phyloP scores from a whole-genome alignment of 1,284 basidiomycete species.

The Neonothopanus nambi region DNA sequence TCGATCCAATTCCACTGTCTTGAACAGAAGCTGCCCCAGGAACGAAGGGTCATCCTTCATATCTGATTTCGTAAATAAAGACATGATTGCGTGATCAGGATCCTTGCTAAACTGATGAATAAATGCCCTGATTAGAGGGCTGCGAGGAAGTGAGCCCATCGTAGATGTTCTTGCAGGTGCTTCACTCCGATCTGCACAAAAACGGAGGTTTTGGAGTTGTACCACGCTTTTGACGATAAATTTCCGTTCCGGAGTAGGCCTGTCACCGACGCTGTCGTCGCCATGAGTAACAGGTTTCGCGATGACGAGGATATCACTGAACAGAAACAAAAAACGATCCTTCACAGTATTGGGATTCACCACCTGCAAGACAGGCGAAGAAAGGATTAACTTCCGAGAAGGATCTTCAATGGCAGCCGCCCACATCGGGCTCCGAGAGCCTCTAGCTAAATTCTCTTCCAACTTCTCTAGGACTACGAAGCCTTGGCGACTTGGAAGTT shows the following conservation, averaged over 20 bases:
- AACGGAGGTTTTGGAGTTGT: conserved; percentile 69
- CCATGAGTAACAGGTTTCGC: conserved; percentile 71
- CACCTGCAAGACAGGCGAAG: conserved; percentile 89
- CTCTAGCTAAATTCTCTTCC: conserved; percentile 65
- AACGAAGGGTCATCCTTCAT: conserved; percentile 61
- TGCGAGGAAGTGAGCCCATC: conserved; percentile 41
- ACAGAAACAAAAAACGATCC: conserved; percentile 94
- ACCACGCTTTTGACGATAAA: conserved; percentile 90
- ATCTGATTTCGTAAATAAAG: conserved; percentile 59
- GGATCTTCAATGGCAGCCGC: conserved; percentile 78
- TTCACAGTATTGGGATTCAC: conserved; percentile 94
- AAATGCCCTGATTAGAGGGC: conserved; percentile 69
- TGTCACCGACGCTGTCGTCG: conserved; percentile 60
- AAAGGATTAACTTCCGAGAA: conserved; percentile 81
- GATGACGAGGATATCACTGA: conserved; percentile 91
- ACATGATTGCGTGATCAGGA: conserved; percentile 69
- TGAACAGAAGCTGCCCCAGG: conserved; percentile 83
- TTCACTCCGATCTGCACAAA: conserved; percentile 67
- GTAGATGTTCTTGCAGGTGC: conserved; percentile 43
- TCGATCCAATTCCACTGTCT: conserved; percentile 82
- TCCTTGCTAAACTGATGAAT: conserved; percentile 74
- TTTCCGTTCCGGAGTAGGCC: conserved; percentile 74
- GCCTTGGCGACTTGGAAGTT: conserved; percentile 32
- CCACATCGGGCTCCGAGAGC: conserved; percentile 60
- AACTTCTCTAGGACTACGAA: conserved; percentile 60